Percentiles rank a stretch among this genome's conserved stretches.
Evolutionary conservation across 106 monocot genomes (phyloP).

Genomic region (Vanilla planifolia): DNA sequence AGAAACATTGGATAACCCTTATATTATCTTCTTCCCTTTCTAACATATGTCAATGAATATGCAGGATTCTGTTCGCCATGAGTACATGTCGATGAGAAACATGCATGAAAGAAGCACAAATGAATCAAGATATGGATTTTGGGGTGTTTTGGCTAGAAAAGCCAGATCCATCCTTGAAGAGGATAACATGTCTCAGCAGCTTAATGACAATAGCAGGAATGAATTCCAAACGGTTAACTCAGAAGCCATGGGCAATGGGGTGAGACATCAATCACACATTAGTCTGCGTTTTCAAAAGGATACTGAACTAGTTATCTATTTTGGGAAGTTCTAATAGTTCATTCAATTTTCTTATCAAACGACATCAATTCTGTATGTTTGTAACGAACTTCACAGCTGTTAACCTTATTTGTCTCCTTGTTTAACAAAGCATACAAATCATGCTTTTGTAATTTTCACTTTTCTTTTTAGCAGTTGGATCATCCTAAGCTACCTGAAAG

Average conservation of each 20-base stretch:
- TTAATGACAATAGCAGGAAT: neutral
- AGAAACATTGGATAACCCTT: no score
- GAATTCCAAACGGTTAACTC: neutral
- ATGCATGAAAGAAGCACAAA: constrained; percentile 5
- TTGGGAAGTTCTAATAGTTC: no score
- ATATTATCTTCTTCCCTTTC: neutral
- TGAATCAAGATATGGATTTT: constrained; percentile 12
- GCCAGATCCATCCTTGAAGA: constrained; percentile 17
- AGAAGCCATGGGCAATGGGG: constrained; percentile 5
- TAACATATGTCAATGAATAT: neutral
- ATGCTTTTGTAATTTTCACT: neutral
- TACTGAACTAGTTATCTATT: no score
- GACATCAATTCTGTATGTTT: no score
- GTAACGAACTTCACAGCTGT: no score
- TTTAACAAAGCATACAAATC: neutral
- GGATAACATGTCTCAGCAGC: constrained; percentile 1
- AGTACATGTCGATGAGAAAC: constrained; percentile 12
- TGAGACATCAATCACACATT: constrained; percentile 1
- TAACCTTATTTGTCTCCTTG: neutral
- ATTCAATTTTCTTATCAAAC: no score
- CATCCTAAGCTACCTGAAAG: constrained; percentile 38
- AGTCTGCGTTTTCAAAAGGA: no score
- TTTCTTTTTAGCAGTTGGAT: constrained; percentile 28
- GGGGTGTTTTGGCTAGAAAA: constrained; percentile 13
- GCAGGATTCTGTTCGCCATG: constrained; percentile 7